A percentile compares a stretch with the other conserved stretches of the same genome.
phyloP scores from a whole-genome alignment of 148 eudicot species.

The Pharnaceum exiguum region DNA sequence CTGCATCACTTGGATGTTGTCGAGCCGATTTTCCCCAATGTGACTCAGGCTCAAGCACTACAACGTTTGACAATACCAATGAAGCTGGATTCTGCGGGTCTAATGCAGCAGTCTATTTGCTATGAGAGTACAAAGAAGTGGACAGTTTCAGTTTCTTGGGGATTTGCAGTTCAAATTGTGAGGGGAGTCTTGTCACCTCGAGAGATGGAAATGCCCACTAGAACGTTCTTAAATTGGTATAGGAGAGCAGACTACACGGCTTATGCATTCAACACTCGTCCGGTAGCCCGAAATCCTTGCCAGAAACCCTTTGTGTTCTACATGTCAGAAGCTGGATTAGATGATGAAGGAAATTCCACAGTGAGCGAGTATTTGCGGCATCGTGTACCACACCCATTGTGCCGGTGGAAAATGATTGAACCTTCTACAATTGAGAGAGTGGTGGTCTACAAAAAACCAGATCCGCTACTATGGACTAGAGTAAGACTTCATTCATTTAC shows the following conservation, averaged over 20 bases:
- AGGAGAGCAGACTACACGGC: slow-evolving; percentile 73
- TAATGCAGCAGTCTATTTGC: slow-evolving; percentile 89
- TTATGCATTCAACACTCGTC: slow-evolving; percentile 87
- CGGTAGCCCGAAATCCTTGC: slow-evolving; percentile 63
- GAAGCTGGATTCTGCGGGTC: slow-evolving; percentile 73
- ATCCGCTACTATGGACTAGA: slow-evolving; percentile 79
- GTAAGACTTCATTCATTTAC: slow-evolving; percentile 38
- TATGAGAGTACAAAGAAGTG: slow-evolving; percentile 52
- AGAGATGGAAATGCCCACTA: slow-evolving; percentile 88
- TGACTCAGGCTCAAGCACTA: slow-evolving; percentile 59
- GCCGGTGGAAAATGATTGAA: slow-evolving; percentile 64
- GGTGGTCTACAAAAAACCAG: slow-evolving; percentile 57
- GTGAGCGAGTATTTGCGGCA: slow-evolving; percentile 60
- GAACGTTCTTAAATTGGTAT: slow-evolving; percentile 95
- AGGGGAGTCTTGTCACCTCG: slow-evolving; percentile 78
- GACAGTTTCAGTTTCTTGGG: slow-evolving; percentile 91
- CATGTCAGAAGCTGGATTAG: slow-evolving; percentile 37
- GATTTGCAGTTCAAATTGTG: slow-evolving; percentile 71
- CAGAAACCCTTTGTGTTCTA: slow-evolving; percentile 87
- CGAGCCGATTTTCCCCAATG: slow-evolving; percentile 82
- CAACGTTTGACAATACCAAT: slow-evolving; percentile 48
- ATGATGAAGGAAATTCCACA: slow-evolving; percentile 36
- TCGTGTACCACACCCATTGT: slow-evolving; percentile 48
- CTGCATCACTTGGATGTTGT: slow-evolving; percentile 92
- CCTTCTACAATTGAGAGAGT: slow-evolving; percentile 49